Base-by-base conservation (phyloP, 148 eudicot species). In the Vaccinium myrtillus region DNA sequence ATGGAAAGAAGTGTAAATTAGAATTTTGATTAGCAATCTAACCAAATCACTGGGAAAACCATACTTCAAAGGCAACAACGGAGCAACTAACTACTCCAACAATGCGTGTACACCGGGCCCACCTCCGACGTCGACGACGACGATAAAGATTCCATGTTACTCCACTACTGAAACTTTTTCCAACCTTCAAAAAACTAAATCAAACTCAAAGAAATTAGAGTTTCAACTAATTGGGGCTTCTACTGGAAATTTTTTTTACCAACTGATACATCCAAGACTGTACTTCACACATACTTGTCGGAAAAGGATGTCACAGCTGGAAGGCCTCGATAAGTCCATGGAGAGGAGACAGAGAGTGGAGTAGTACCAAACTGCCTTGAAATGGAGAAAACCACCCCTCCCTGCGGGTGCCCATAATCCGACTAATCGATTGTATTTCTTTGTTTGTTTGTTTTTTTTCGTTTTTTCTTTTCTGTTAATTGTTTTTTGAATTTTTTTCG, bases 41-140 rank as follows among this genome's bases (percentile, higher is more conserved):
- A 32, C 36, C 36, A 32, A 32, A 32, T 32, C 36, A 32, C 36
- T 32, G 36, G 36, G 36, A 32, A 32, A 32, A 2, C 36, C 36
- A 32, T 32, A 84, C 84, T 67, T 90, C 21, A 80, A 75, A 23
- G 98, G 98, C 80, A 95, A 83, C 88, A 88, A 50, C 39, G 98
- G 96, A 75, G 90, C 94, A 82, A 95, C 96, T 85, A 95, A 88
- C 70, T 87, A 85, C 63, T 95, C 96, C 86, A 95, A 49, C 77
- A 95, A 85, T 54, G 98, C 96, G 77, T 84, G 39, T n/a, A 95
- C 7, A 89, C 85, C 2, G 91, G 85, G 78, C 87, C 89, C 75
- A 82, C 81, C 51, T 74, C 91, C 25, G 49, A 84, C 15, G 50
- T 30, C 1, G 54, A 43, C 27, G 43, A 39, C 79, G 88, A 30